A percentile compares a stretch with the other conserved stretches of the same genome.
phyloP scores from a whole-genome alignment of 2,329 filamentous ascomycete genomes.

The Hymenoscyphus salicellus region DNA sequence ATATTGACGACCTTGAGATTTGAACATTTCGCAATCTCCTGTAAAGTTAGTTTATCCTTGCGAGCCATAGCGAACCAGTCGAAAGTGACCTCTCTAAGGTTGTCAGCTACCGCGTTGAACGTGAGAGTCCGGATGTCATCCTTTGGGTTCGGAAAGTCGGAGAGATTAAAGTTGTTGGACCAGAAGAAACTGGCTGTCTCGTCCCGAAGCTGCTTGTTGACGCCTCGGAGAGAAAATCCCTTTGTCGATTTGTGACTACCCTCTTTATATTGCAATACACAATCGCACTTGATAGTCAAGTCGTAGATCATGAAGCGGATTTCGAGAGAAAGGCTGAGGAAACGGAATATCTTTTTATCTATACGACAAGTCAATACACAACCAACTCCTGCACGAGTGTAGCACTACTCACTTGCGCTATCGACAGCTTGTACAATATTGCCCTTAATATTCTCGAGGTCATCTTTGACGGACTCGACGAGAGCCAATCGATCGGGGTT shows the following conservation, averaged over 20 bases:
- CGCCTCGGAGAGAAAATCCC: slow-evolving; percentile 17
- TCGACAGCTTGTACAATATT: slow-evolving; percentile 2
- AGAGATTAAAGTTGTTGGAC: slow-evolving; percentile 21
- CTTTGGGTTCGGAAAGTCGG: neutral
- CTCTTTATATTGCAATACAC: neutral
- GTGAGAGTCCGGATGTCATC: neutral
- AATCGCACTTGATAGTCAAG: neutral
- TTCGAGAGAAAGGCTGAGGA: slow-evolving; percentile 3
- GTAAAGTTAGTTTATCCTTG: slow-evolving; percentile 9
- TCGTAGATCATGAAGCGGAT: slow-evolving; percentile 4
- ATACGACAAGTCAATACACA: neutral
- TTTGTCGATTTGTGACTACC: neutral
- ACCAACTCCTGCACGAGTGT: neutral
- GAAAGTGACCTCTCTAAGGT: slow-evolving; percentile 18
- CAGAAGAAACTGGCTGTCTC: slow-evolving; percentile 23
- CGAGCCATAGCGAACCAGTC: slow-evolving; percentile 14
- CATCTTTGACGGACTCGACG: neutral
- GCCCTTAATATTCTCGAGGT: neutral
- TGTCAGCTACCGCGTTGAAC: slow-evolving; percentile 5
- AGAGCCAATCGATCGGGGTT: neutral
- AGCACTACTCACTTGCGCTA: slow-evolving; percentile 3
- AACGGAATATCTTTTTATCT: slow-evolving; percentile 7
- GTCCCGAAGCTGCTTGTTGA: slow-evolving; percentile 16
- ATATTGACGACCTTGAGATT: slow-evolving; percentile 16
- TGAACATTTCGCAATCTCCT: slow-evolving; percentile 7